Base-by-base conservation (phyloP, 2,329 filamentous ascomycete genomes). In the Cordyceps militaris region DNA sequence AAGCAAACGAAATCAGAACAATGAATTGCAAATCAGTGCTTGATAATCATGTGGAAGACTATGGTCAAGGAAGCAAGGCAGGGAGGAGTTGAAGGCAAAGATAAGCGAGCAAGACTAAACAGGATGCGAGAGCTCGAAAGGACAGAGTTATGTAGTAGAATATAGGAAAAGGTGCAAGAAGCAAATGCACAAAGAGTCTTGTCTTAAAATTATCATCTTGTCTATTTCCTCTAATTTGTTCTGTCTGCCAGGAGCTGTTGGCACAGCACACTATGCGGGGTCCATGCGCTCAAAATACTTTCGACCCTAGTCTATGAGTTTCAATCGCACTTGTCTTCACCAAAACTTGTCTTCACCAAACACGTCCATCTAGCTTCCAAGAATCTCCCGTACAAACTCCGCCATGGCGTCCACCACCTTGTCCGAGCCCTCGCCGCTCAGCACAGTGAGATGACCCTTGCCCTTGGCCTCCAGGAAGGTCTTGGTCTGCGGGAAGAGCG, bases 401-500 rank as follows among this genome's bases (percentile, higher is more conserved):
- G 23, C 28, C 49, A 51, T 51, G 36, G 49, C 49, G 19, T 51
- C 34, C 7, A 51, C 49, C 49, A 51, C 49, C 34, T 51, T 34
- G 16, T 28, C 49, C 16, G 49, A 51, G 23, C 49, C 49, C 14
- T 51, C 49, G 9, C 49, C 49, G 11, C 49, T 51, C 10, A 51
- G 49, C n/a, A 51, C 49, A 8, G 49, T 51, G 5, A 51, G 23
- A 19, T 51, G 49, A 30, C 49, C 49, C 34, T 51, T 51, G 23
- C 49, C 49, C 49, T 51, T 51, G 23, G 49, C 49, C 23, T 51
- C 49, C 0, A 51, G 23, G 14, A 51, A 51, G 23, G 3, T 40
- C 10, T 51, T 51, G 3, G 49, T 51, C 96, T 81, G 68, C 90
- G 81, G 60, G n/a, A 54, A 43, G 0, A 34, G 21, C n/a, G 58